phyloP scores from a whole-genome alignment of 2,329 filamentous ascomycete genomes.

The Pseudopithomyces maydicus region DNA sequence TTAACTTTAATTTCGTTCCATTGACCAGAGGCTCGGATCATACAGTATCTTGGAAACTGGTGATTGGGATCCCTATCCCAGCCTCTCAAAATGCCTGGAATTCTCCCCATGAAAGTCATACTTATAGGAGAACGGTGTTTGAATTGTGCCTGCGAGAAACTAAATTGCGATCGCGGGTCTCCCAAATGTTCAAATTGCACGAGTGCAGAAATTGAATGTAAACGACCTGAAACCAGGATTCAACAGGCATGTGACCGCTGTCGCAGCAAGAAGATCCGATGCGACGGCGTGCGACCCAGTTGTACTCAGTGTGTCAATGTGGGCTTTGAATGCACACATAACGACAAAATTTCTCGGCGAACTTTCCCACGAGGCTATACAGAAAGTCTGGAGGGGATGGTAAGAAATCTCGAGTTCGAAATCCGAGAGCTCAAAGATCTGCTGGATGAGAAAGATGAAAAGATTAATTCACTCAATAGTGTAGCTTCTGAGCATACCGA shows the following conservation, averaged over 20 bases:
- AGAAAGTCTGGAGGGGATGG: conserved; percentile 92
- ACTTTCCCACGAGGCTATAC: conserved; percentile 97
- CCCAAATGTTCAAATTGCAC: too few species aligned
- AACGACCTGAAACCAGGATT: conserved; percentile 89
- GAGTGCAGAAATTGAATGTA: conserved; percentile 91
- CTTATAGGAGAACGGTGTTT: too few species aligned
- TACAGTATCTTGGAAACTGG: too few species aligned
- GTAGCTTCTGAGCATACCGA: too few species aligned
- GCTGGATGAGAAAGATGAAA: conserved; percentile 95
- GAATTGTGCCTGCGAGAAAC: too few species aligned
- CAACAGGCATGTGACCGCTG: conserved; percentile 78
- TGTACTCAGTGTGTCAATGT: conserved; percentile 96
- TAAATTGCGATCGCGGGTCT: too few species aligned
- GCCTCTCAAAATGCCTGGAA: conserved; percentile 86
- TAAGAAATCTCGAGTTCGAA: conserved; percentile 81
- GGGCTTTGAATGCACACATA: conserved; percentile 97
- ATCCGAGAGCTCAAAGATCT: conserved; percentile 88
- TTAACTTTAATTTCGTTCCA: too few species aligned
- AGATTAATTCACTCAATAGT: conserved; percentile 95
- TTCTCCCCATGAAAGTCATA: conserved; percentile 99
- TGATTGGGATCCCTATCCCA: too few species aligned
- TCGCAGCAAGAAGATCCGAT: conserved; percentile 96
- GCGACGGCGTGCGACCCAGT: conserved; percentile 90
- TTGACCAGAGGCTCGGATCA: too few species aligned
- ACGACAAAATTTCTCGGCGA: conserved; percentile 92